phyloP scores from a whole-genome alignment of 2,329 filamentous ascomycete species.

The Bipolaris sorokiniana region DNA sequence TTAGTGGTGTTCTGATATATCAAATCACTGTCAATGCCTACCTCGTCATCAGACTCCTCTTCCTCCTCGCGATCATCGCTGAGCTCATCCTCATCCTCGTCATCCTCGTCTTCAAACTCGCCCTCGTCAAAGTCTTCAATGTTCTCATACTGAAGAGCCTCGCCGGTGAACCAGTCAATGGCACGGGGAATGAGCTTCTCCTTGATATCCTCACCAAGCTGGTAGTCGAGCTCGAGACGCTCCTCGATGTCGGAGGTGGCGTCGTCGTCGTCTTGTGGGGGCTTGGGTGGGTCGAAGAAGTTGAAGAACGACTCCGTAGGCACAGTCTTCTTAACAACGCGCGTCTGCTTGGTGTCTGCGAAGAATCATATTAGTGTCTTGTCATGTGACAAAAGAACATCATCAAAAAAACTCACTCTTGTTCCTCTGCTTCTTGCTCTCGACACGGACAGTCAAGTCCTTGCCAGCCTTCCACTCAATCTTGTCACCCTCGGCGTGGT shows the following conservation, averaged over 20 bases:
- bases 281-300: conserved; percentile 94
- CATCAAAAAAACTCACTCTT: conserved; percentile 74
- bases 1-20: conserved; percentile 17
- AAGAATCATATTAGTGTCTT: conserved; percentile 20
- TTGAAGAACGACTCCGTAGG: conserved; percentile 97
- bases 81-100: conserved; percentile 87
- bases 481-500: conserved; percentile 97
- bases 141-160: conserved; percentile 96
- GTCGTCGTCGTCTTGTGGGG: conserved; percentile 78
- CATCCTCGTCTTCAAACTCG: conserved; percentile 87
- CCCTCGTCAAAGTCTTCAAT: conserved; percentile 82
- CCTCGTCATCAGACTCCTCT: conserved; percentile 52
- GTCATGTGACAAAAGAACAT: neutral
- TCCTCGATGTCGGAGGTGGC: conserved; percentile 92
- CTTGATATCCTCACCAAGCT: conserved; percentile 99
- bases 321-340: conserved; percentile 98
- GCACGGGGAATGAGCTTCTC: conserved; percentile 98
- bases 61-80: conserved; percentile 84
- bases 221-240: conserved; percentile 96
- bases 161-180: conserved; percentile 99
- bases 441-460: conserved; percentile 90
- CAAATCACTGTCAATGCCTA: conserved; percentile 20
- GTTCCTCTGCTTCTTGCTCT: conserved; percentile 99
- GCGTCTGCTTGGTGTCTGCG: conserved; percentile 96
- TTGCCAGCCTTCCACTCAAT: conserved; percentile 95